Percentiles rank a stretch among this genome's conserved stretches.
phyloP scores from a whole-genome alignment of 768 basidiomycete species.

The Strobilomyces echinocephalus region DNA sequence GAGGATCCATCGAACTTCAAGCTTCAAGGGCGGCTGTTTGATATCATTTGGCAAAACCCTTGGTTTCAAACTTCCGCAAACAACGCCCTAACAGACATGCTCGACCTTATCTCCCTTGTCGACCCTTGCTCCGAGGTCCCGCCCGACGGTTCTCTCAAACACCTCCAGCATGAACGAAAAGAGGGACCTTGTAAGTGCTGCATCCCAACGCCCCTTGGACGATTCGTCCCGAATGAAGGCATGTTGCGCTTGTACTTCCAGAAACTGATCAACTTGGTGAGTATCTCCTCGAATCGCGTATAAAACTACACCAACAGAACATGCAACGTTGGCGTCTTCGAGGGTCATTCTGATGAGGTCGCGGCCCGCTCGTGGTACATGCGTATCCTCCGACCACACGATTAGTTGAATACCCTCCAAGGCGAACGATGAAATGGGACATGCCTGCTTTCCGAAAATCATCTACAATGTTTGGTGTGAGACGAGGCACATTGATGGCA shows the following conservation, averaged over 20 bases:
- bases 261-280: conserved; percentile 48
- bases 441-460: conserved; percentile 93
- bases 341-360: conserved; percentile 79
- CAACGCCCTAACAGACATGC: conserved; percentile 59
- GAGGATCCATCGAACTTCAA: no score
- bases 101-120: conserved; percentile 48
- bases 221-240: conserved; percentile 92
- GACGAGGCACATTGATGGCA: not conserved
- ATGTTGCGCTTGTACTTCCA: conserved; percentile 96
- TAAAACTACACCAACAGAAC: conserved; percentile 52
- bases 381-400: conserved; percentile 64
- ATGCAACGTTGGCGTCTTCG: conserved; percentile 71
- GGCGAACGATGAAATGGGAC: conserved; percentile 1
- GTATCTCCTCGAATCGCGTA: not conserved
- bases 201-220: conserved; percentile 95
- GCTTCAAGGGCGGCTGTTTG: not conserved
- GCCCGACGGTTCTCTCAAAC: conserved; percentile 81
- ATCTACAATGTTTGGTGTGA: conserved; percentile 44
- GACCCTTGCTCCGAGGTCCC: conserved; percentile 74
- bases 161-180: conserved; percentile 90
- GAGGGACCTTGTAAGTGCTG: conserved; percentile 75
- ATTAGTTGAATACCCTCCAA: not conserved
- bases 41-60: conserved; percentile 4
- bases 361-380: conserved; percentile 83
- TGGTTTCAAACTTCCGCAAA: conserved; percentile 7